phyloP scores from a whole-genome alignment of 768 basidiomycete species.

The Suillus spraguei region DNA sequence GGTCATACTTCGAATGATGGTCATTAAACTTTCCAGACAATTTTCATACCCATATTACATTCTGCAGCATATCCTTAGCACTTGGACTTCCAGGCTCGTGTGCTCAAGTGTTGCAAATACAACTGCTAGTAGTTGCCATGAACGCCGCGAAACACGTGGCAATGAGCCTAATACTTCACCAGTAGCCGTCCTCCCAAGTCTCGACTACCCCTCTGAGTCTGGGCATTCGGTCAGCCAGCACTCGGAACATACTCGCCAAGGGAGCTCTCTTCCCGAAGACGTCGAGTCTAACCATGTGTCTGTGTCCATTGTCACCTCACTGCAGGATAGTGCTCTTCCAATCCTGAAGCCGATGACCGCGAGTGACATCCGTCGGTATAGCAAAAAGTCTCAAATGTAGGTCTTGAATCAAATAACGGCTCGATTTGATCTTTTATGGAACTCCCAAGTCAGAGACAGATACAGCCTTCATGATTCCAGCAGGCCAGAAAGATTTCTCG shows the following conservation, averaged over 20 bases:
- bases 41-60: background rate
- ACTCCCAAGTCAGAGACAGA: slow-evolving; percentile 1
- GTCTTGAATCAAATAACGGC: background rate
- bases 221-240: background rate
- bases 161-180: background rate
- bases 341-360: slow-evolving; percentile 4
- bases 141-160: background rate
- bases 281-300: slow-evolving; percentile 1
- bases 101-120: background rate
- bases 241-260: background rate
- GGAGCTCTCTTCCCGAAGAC: background rate
- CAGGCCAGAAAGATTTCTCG: slow-evolving; percentile 2
- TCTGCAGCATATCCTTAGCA: slow-evolving; percentile 1
- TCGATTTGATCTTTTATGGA: background rate
- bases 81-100: background rate
- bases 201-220: background rate
- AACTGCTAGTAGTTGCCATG: background rate
- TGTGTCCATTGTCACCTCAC: background rate
- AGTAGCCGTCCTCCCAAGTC: background rate
- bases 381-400: slow-evolving; percentile 8
- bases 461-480: background rate
- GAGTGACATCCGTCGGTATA: slow-evolving; percentile 6
- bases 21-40: background rate
- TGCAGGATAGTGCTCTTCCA: background rate
- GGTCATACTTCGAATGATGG: background rate